Evolutionary conservation across 2,329 filamentous ascomycete genomes (phyloP).

Genomic region (Hypoxylon sp.): DNA sequence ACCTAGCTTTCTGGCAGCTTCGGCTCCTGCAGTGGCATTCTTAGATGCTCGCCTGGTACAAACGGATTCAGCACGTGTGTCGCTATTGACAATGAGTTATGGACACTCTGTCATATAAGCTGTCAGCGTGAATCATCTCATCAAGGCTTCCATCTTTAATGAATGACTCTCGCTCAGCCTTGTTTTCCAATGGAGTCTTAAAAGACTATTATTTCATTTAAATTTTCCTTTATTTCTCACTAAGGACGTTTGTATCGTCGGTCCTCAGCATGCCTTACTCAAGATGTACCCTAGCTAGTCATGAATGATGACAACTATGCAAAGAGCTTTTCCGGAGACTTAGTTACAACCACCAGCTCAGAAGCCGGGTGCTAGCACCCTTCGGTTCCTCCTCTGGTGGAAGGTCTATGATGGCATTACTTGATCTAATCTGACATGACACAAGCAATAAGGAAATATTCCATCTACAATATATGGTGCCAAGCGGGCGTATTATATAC

Average conservation of each 20-base stretch:
- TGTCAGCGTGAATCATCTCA: constrained; percentile 35
- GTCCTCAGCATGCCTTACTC: background rate
- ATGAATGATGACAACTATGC: constrained; percentile 53
- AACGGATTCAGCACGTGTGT: constrained; percentile 37
- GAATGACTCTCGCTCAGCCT: constrained; percentile 30
- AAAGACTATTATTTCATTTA: background rate
- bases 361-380: constrained; percentile 63
- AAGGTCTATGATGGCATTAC: constrained; percentile 63
- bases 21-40: constrained; percentile 21
- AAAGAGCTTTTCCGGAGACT: constrained; percentile 57
- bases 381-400: constrained; percentile 62
- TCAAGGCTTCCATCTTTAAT: constrained; percentile 33
- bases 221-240: background rate
- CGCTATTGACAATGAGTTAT: constrained; percentile 15
- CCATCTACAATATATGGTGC: constrained; percentile 11
- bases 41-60: constrained; percentile 21
- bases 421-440: constrained; percentile 75
- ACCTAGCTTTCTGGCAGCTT: background rate
- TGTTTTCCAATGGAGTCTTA: constrained; percentile 9
- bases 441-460: constrained; percentile 25
- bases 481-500: constrained; percentile 15
- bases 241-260: background rate
- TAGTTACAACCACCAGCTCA: constrained; percentile 46
- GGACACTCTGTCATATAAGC: constrained; percentile 33
- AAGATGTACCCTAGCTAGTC: constrained; percentile 29